phyloP scores from a whole-genome alignment of 2,329 filamentous ascomycete genomes.

The Alternaria arborescens region DNA sequence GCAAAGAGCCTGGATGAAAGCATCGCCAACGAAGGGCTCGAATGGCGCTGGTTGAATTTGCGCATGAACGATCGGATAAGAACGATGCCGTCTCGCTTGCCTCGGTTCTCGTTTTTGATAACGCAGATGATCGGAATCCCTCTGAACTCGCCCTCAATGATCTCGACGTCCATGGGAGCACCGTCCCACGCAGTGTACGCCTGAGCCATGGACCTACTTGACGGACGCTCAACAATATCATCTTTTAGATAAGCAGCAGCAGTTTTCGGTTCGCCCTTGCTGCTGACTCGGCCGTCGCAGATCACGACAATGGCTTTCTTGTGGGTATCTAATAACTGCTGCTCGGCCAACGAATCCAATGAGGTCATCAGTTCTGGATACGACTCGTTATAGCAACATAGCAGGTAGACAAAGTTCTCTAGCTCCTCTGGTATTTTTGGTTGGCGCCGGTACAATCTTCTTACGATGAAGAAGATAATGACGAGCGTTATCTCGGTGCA shows the following conservation, averaged over 20 bases:
- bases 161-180: slow-evolving; percentile 5
- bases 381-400: slow-evolving; percentile 13
- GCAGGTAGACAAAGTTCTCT: slow-evolving; percentile 9
- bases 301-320: slow-evolving; percentile 12
- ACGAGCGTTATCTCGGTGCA: slow-evolving; percentile 5
- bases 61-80: slow-evolving; percentile 9
- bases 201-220: background rate
- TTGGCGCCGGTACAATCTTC: background rate
- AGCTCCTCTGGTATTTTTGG: background rate
- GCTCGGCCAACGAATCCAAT: slow-evolving; percentile 7
- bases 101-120: slow-evolving; percentile 15
- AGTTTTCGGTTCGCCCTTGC: slow-evolving; percentile 12
- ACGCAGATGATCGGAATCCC: slow-evolving; percentile 10
- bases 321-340: slow-evolving; percentile 6
- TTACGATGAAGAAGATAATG: background rate
- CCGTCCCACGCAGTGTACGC: slow-evolving; percentile 11
- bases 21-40: slow-evolving; percentile 3
- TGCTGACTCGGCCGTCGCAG: slow-evolving; percentile 12
- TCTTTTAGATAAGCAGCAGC: slow-evolving; percentile 10
- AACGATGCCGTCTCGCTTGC: slow-evolving; percentile 11
- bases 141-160: slow-evolving; percentile 12
- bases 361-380: slow-evolving; percentile 10
- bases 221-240: slow-evolving; percentile 7
- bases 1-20: slow-evolving; percentile 4
- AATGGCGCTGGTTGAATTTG: slow-evolving; percentile 11